phyloP scores from a whole-genome alignment of 306 rosid genomes.

The Glycine tomentella region DNA sequence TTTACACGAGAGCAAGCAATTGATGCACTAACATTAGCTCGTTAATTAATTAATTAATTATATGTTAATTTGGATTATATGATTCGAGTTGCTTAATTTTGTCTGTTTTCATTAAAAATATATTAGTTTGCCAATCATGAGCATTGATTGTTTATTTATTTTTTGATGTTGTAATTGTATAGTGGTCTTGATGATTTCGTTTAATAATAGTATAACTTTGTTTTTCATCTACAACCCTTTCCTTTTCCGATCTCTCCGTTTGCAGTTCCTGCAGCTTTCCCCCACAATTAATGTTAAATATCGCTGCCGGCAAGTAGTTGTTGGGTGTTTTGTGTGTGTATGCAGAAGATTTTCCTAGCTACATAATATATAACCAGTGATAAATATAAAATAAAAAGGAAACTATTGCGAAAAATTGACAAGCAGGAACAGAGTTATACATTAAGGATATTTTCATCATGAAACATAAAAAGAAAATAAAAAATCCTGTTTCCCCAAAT shows the following conservation, averaged over 20 bases:
- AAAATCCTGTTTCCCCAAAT: not conserved
- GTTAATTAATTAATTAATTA: not conserved
- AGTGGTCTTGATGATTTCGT: not conserved
- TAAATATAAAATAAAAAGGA: not conserved
- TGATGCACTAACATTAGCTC: conserved; percentile 22
- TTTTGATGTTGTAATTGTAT: not conserved
- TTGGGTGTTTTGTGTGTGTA: not conserved
- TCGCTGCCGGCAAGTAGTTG: not conserved
- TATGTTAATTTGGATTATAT: not conserved
- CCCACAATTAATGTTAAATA: not conserved
- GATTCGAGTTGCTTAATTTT: not conserved
- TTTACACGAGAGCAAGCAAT: not conserved
- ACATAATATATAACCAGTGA: not conserved
- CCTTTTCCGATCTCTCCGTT: no score
- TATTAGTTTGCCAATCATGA: not conserved
- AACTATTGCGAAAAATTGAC: not conserved
- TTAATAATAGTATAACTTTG: not conserved
- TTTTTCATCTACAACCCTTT: no score
- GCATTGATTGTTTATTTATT: not conserved
- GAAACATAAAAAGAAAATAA: not conserved
- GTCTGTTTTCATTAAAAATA: not conserved
- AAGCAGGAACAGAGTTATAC: not conserved
- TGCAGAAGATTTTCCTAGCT: not conserved
- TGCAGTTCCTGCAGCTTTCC: no score
- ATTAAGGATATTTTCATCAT: not conserved